phyloP scores from a whole-genome alignment of 768 basidiomycete genomes.

The Boletus vinaceobasis region DNA sequence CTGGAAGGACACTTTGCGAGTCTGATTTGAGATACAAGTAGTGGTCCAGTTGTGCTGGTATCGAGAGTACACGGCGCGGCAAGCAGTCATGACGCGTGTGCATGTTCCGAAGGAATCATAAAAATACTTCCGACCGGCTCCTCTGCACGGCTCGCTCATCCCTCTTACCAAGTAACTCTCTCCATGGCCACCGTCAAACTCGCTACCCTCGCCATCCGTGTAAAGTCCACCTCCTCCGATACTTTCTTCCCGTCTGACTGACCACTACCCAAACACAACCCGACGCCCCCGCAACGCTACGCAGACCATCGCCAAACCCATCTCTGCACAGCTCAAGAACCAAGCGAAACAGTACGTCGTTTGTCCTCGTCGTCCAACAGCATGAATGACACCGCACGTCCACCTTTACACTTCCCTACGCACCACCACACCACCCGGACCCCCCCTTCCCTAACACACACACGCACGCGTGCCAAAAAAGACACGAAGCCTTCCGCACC shows the following conservation, averaged over 20 bases:
- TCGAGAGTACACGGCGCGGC: too few relatives aligned
- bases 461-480: slow-evolving; percentile 38
- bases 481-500: slow-evolving; percentile 69
- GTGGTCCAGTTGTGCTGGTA: too few relatives aligned
- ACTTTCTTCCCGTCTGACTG: not conserved
- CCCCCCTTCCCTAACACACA: not conserved
- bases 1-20: too few relatives aligned
- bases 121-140: too few relatives aligned
- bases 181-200: not conserved
- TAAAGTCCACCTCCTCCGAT: slow-evolving; percentile 31
- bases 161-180: too few relatives aligned
- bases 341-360: slow-evolving; percentile 67
- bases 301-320: slow-evolving; percentile 84
- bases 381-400: not conserved
- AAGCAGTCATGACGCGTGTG: too few relatives aligned
- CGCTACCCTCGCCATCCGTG: slow-evolving; percentile 63
- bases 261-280: not conserved
- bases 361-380: not conserved
- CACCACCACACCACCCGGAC: not conserved
- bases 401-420: not conserved
- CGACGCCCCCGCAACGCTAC: not conserved
- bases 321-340: slow-evolving; percentile 61
- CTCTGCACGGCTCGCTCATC: too few relatives aligned
- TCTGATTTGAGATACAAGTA: too few relatives aligned
- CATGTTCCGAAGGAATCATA: too few relatives aligned